These are phyloP conservation scores for Aureobasidium subglaciale DNA, from an alignment of 2,329 filamentous ascomycete species.

Conservation along the genomic window DNA sequence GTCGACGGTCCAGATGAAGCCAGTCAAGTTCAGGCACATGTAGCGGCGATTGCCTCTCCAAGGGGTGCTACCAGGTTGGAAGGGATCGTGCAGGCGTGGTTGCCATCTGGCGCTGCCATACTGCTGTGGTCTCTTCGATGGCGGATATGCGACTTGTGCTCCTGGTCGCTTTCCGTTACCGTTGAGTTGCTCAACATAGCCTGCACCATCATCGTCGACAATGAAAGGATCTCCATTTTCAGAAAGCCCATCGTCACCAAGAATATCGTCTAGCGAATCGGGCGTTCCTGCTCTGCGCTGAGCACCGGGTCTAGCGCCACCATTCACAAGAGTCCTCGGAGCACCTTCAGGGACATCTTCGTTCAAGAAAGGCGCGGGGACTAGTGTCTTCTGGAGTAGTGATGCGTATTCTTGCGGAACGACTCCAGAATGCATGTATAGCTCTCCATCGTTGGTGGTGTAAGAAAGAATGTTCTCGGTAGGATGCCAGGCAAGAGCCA, in stretches of 20 bases:
- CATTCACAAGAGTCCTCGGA: constrained; percentile 50
- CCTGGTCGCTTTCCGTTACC: constrained; percentile 54
- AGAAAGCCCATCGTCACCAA: constrained; percentile 54
- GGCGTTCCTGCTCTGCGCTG: constrained; percentile 52
- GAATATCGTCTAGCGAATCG: constrained; percentile 76
- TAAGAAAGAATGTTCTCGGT: constrained; percentile 83
- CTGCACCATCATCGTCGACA: constrained; percentile 88
- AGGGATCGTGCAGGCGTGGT: constrained; percentile 70
- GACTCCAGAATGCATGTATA: constrained; percentile 77
- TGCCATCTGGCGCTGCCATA: constrained; percentile 32
- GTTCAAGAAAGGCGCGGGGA: constrained; percentile 80
- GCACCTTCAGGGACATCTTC: constrained; percentile 66
- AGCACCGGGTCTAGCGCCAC: constrained; percentile 46
- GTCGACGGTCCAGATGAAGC: constrained; percentile 94
- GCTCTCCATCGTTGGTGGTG: constrained; percentile 84
- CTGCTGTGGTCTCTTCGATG: constrained; percentile 44
- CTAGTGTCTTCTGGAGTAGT: constrained; percentile 47
- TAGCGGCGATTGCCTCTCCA: constrained; percentile 95
- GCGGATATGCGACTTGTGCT: constrained; percentile 30
- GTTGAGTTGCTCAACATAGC: constrained; percentile 65
- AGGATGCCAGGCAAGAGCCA: constrained; percentile 86
- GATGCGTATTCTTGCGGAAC: constrained; percentile 44
- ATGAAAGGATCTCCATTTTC: constrained; percentile 72
- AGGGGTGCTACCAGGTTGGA: constrained; percentile 90
- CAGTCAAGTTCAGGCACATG: constrained; percentile 84